phyloP scores from a whole-genome alignment of 352 stramenopile genomes.

The Phytophthora syringae region DNA sequence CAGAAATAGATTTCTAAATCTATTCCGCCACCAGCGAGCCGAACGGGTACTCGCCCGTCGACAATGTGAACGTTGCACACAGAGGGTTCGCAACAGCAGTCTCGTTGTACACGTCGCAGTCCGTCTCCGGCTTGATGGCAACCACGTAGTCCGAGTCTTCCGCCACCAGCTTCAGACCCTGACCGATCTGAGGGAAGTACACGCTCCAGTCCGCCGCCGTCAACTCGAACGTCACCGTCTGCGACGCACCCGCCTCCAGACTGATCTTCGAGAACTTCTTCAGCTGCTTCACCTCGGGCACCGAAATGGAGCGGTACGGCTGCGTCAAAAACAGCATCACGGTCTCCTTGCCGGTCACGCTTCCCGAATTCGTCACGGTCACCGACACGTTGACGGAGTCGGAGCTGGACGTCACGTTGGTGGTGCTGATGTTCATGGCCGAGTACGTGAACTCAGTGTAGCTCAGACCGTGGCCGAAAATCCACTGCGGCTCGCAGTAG shows the following conservation, averaged over 20 bases:
- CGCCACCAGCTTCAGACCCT: constrained; percentile 35
- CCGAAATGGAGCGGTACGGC: constrained; percentile 19
- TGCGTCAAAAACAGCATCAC: constrained; percentile 17
- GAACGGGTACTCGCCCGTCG: constrained; percentile 23
- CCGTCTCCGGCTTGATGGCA: constrained; percentile 45
- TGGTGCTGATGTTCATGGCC: constrained; percentile 34
- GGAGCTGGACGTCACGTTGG: constrained; percentile 10
- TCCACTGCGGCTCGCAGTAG: constrained; percentile 45
- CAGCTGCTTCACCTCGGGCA: constrained; percentile 20
- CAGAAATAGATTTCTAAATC: too few relatives aligned
- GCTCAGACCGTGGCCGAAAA: constrained; percentile 59
- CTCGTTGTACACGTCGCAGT: constrained; percentile 33
- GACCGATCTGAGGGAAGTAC: constrained; percentile 50
- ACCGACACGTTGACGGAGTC: constrained; percentile 21
- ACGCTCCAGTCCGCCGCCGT: constrained; percentile 39
- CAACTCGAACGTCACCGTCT: constrained; percentile 26
- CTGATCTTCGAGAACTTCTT: constrained; percentile 21
- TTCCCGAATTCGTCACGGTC: constrained; percentile 11
- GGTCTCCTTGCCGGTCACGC: constrained; percentile 5
- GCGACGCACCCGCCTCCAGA: constrained; percentile 9
- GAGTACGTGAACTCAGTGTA: constrained; percentile 66
- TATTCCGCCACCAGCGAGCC: too few relatives aligned
- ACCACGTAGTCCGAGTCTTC: constrained; percentile 48
- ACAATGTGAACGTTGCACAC: constrained; percentile 25
- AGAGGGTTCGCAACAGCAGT: constrained; percentile 11